Evolutionary conservation across 805 yeast genomes (phyloP).

Genomic region (Lipomyces japonicus): DNA sequence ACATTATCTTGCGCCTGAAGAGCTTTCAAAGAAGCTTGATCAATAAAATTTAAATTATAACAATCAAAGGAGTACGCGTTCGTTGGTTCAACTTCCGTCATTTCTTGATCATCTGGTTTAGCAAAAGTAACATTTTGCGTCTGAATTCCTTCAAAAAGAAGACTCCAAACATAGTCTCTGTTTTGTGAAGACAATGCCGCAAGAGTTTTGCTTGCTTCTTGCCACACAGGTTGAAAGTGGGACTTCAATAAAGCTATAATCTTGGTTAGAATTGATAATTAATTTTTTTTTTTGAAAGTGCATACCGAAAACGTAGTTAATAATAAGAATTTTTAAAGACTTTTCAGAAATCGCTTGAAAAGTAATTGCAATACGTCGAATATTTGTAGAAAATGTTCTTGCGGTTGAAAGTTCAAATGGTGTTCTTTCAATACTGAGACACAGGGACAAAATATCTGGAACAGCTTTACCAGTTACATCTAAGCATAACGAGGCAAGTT

Average conservation of each 20-base stretch:
- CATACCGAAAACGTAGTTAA: slow-evolving; percentile 17
- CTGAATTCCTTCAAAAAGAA: slow-evolving; percentile 7
- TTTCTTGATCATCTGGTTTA: neutral
- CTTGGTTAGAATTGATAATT: slow-evolving; percentile 21
- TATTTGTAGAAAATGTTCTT: slow-evolving; percentile 68
- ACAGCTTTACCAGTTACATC: slow-evolving; percentile 34
- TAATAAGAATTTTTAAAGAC: slow-evolving; percentile 1
- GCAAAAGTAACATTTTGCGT: neutral
- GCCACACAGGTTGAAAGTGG: slow-evolving; percentile 83
- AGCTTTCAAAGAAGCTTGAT: neutral
- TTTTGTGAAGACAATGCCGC: slow-evolving; percentile 43
- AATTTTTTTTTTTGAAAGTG: neutral
- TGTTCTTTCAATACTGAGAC: slow-evolving; percentile 61
- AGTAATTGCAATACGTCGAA: slow-evolving; percentile 43
- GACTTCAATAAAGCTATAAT: slow-evolving; percentile 69
- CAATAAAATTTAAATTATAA: neutral
- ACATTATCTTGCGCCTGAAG: neutral
- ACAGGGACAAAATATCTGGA: slow-evolving; percentile 47
- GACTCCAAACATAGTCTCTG: slow-evolving; percentile 16
- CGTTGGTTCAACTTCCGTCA: neutral
- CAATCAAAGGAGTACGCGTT: neutral
- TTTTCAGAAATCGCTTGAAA: slow-evolving; percentile 11
- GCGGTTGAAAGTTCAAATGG: slow-evolving; percentile 67
- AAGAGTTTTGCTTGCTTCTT: slow-evolving; percentile 61
- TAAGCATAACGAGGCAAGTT: slow-evolving; percentile 40